phyloP scores from a whole-genome alignment of 73 alveolate genomes.

The Paramecium sexaurelia region DNA sequence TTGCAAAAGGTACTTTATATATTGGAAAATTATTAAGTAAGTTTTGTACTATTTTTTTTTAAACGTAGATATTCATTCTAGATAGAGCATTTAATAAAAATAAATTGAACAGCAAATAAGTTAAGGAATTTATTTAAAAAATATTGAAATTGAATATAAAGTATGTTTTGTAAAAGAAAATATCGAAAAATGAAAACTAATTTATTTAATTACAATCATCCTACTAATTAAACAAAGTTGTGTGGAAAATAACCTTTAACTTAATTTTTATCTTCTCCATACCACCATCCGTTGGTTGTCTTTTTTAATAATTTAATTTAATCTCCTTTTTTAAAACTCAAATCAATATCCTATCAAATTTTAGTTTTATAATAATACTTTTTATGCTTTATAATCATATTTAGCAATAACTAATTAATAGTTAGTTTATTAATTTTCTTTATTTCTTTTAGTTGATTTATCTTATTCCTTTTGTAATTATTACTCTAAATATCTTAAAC shows the following conservation, averaged over 20 bases:
- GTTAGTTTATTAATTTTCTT: conserved; percentile 1
- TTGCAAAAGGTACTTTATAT: no score
- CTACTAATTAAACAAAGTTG: conserved; percentile 51
- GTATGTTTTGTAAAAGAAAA: background rate
- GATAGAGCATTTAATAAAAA: no score
- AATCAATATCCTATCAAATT: conserved; percentile 20
- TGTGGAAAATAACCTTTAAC: conserved; percentile 56
- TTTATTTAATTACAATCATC: conserved; percentile 18
- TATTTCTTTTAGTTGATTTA: conserved; percentile 2
- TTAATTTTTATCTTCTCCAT: conserved; percentile 22
- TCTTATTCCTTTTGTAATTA: conserved; percentile 33
- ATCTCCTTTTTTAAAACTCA: conserved; percentile 42
- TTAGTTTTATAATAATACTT: background rate
- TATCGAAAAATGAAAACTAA: conserved; percentile 6
- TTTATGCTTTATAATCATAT: conserved; percentile 47
- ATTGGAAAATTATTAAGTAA: no score
- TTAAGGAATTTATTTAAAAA: background rate
- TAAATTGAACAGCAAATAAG: background rate
- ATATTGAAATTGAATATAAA: background rate
- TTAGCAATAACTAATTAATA: background rate
- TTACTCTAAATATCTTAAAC: conserved; percentile 42
- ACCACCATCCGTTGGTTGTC: conserved; percentile 59
- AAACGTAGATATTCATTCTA: no score
- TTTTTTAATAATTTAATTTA: conserved; percentile 34
- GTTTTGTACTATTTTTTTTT: background rate